Evolutionary conservation across 1,284 basidiomycete species (phyloP), one percentile per base, ranked within the genome.

Genomic region (Leccinum cinnamomeum): DNA sequence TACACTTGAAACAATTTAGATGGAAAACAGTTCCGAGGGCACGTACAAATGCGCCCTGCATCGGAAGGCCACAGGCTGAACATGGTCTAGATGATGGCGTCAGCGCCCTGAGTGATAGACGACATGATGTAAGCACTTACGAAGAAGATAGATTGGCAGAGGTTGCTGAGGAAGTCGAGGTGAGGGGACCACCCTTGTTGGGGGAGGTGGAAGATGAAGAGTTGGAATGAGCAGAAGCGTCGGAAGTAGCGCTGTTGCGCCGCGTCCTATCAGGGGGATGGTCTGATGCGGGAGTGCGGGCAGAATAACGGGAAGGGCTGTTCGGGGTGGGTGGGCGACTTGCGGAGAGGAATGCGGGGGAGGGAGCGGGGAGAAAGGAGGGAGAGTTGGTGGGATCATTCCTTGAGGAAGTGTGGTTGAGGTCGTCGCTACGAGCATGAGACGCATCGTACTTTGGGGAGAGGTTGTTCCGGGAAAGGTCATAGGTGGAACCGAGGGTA

Each of bases 41-140:
- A 62, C 97, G 86, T 20, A 99, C 97, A 77, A 98, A 98, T 65
- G 97, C 95, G 12, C 96, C 96, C 62, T 93, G 90, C 90, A 95
- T 90, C 50, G 85, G 76, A 71, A 88, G 86, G 39, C 86, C 87
- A 71, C 90, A 92, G 16, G 90, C 85, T 20, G 87, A 84, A 72
- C 90, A 92, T 75, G 82, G 80, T 67, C 89, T 91, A 62, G 35
- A 57, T 56, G 60, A 67, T 53, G 66, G 64, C 4, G 57, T 67
- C 16, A 70, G 68, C 64, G 68, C 1, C 4, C 28, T 58, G 58
- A 53, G 46, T n/a, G 59, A 44, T 68, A 28, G 60, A 64, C 53
- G 61, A 2, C 11, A 64, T 57, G 64, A 71, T 65, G 67, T 55
- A 60, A 61, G 59, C 61, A 78, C 79, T 78, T 72, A 81, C 79